These are phyloP conservation scores for Saccharomycopsis amapae DNA, from an alignment of 805 yeast species.

Conservation along the genomic window DNA sequence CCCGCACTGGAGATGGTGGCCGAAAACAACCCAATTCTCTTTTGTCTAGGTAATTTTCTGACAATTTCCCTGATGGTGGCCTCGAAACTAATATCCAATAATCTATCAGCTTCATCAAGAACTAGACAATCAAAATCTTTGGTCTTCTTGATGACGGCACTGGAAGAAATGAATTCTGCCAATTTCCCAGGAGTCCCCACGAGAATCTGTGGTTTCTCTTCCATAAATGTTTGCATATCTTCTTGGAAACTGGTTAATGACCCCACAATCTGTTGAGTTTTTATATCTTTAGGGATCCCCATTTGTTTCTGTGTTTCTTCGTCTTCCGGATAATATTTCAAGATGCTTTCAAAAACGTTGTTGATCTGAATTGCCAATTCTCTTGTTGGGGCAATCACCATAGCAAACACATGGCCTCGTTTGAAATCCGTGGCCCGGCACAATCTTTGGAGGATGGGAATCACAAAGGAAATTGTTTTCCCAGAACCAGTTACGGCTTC, in stretches of 20 bases:
- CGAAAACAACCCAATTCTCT: slow-evolving; percentile 88
- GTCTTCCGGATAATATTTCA: slow-evolving; percentile 51
- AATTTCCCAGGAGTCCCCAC: slow-evolving; percentile 92
- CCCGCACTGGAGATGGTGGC: slow-evolving; percentile 89
- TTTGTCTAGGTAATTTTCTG: slow-evolving; percentile 72
- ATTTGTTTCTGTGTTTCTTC: slow-evolving; percentile 19
- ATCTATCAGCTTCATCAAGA: slow-evolving; percentile 88
- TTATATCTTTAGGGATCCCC: slow-evolving; percentile 28
- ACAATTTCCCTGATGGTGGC: slow-evolving; percentile 63
- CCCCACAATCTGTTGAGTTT: slow-evolving; percentile 59
- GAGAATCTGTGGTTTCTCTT: slow-evolving; percentile 59
- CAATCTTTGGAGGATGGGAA: slow-evolving; percentile 74
- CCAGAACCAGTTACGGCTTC: slow-evolving; percentile 98
- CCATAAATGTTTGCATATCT: slow-evolving; percentile 55
- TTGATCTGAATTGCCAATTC: slow-evolving; percentile 68
- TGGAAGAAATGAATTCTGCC: slow-evolving; percentile 55
- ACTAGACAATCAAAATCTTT: slow-evolving; percentile 64
- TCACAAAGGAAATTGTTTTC: slow-evolving; percentile 84
- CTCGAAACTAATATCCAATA: slow-evolving; percentile 71
- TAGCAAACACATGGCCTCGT: slow-evolving; percentile 62
- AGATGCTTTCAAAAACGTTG: slow-evolving; percentile 51
- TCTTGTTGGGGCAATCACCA: slow-evolving; percentile 63
- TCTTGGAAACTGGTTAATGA: slow-evolving; percentile 57
- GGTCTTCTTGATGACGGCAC: slow-evolving; percentile 42
- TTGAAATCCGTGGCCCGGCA: slow-evolving; percentile 28